Evolutionary conservation across 306 rosid species (phyloP), one percentile per base, ranked within the genome.

Genomic region (Mucuna pruriens): DNA sequence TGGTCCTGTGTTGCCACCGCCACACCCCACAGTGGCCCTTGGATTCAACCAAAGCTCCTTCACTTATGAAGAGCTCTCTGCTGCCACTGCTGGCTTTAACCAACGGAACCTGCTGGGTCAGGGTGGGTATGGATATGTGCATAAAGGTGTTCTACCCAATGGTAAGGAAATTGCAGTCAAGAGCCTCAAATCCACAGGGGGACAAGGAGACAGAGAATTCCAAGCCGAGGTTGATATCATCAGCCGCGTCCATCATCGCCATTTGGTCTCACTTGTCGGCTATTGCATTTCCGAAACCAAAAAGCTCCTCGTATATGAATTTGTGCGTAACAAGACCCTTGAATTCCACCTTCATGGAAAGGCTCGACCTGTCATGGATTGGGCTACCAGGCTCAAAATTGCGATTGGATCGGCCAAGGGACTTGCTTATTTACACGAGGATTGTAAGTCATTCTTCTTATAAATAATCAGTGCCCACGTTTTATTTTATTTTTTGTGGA

Each of bases 181-280:
- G 76, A 88, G 97, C 80, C 93, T 95, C 9, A 92, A 91, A 57
- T 16, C 91, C 0, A 89, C 90, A 0, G 89, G 93, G 0, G 85
- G 88, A 0, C 95, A 93, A 85, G 99, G 97, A 1, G 94, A 89
- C 39, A 86, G 78, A 4, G 99, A 95, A 55, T 91, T 95, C 29
- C 94, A 86, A 51, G 95, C 92, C 0, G 97, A 95, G 87, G 92
- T 93, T 23, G 99, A 95, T 31, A 90, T 87, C 11, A 93, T 95
- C 9, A 95, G 99, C 48, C 94, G 97, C 11, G 99, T 95, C 29
- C 99, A 93, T 73, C 99, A 95, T 74, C 99, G 97, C 17, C 91
- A 95, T 82, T 90, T 95, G 9, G 99, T 95, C 1, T 93, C 99
- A 1, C 97, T 95, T 22, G 97, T 91, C 29, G 99, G 99, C 4